A percentile compares a stretch with the other conserved stretches of the same genome.
phyloP scores from a whole-genome alignment of 805 yeast species.

The Myxozyma mucilagina region DNA sequence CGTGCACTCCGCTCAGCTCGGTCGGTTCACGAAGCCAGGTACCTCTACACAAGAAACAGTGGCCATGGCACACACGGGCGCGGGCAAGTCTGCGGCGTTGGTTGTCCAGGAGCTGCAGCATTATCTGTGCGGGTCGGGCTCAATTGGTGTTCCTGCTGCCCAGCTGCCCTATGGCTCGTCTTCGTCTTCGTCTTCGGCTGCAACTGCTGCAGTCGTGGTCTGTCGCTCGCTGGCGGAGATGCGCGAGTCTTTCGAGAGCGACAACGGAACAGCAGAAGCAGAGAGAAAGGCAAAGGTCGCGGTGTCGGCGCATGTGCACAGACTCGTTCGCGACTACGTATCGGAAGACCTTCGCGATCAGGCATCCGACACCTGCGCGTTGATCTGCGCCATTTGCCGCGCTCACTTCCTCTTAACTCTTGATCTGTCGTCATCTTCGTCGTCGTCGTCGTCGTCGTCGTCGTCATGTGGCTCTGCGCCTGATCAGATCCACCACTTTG shows the following conservation, averaged over 20 bases:
- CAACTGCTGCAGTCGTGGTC: background rate
- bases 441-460: background rate
- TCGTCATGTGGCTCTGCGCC: conserved; percentile 12
- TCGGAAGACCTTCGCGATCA: no score
- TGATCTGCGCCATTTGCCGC: conserved; percentile 26
- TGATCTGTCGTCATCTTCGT: background rate
- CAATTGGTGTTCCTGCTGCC: conserved; percentile 13
- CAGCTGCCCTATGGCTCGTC: conserved; percentile 8
- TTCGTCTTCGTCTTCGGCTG: background rate
- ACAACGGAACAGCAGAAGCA: no score
- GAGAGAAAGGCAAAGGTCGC: no score
- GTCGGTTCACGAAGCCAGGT: no score
- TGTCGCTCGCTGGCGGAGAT: no score
- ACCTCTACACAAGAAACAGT: no score
- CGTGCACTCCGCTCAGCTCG: background rate
- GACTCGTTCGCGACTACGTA: conserved; percentile 10
- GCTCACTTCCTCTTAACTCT: conserved; percentile 13
- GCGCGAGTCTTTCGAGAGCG: no score
- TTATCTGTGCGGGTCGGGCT: conserved; percentile 22
- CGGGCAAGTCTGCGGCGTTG: conserved; percentile 29
- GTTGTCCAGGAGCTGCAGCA: conserved; percentile 18
- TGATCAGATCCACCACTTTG: conserved; percentile 22
- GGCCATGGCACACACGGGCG: conserved; percentile 13
- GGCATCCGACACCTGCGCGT: background rate
- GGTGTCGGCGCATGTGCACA: conserved; percentile 21